phyloP scores from a whole-genome alignment of 805 yeast genomes.

The Zygoascus ofunaensis region DNA sequence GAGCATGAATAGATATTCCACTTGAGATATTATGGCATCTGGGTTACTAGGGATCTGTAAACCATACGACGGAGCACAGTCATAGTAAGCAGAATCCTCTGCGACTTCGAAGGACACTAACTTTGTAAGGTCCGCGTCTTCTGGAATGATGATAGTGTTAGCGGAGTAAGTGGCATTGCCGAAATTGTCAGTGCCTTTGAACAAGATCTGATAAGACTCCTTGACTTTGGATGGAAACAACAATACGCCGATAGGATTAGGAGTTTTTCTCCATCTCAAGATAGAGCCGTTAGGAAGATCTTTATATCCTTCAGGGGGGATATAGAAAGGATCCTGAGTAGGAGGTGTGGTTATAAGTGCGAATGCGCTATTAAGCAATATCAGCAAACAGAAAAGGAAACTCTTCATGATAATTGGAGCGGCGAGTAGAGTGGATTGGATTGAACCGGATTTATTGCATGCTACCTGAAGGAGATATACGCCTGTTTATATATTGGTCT shows the following conservation, averaged over 20 bases:
- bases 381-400: too few species aligned
- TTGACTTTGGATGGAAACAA: constrained; percentile 3
- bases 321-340: constrained; percentile 19
- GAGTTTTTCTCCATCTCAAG: constrained; percentile 1
- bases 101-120: constrained; percentile 20
- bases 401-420: too few species aligned
- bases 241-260: neutral
- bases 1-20: constrained; percentile 7
- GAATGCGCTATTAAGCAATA: too few species aligned
- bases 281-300: constrained; percentile 2
- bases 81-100: constrained; percentile 18
- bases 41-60: constrained; percentile 10
- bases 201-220: constrained; percentile 14
- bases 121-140: constrained; percentile 10
- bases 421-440: too few species aligned
- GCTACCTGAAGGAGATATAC: too few species aligned
- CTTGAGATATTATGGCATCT: constrained; percentile 3
- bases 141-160: constrained; percentile 15
- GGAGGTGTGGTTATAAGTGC: constrained; percentile 1
- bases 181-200: constrained; percentile 10
- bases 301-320: constrained; percentile 15
- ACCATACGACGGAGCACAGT: constrained; percentile 23
- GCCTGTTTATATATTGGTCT: too few species aligned
- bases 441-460: too few species aligned
- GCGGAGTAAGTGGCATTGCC: constrained; percentile 13